Evolutionary conservation across 176 grass and related monocot species (phyloP).

Genomic region (Poa pratensis): DNA sequence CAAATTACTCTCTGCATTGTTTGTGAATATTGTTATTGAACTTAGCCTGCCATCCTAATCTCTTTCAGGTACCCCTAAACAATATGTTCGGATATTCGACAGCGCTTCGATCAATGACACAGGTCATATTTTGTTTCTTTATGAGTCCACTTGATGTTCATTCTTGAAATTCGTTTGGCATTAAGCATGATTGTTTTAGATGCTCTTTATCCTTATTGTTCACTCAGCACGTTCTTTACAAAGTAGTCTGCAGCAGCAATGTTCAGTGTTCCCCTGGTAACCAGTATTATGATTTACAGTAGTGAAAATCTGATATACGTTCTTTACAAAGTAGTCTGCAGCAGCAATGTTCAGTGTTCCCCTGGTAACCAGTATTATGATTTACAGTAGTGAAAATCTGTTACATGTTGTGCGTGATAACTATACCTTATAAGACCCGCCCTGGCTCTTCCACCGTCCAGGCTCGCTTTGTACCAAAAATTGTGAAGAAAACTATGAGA

Average conservation of each 20-base stretch:
- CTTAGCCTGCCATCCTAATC: background rate
- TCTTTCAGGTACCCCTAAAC: slow-evolving; percentile 89
- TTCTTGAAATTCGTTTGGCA: background rate
- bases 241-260: background rate
- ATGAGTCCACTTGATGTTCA: background rate
- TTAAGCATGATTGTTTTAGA: background rate
- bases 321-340: background rate
- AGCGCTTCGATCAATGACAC: slow-evolving; percentile 87
- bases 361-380: slow-evolving; percentile 1
- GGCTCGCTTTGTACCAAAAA: background rate
- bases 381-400: background rate
- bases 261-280: background rate
- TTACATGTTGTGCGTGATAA: background rate
- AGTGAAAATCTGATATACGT: background rate
- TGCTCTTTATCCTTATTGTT: background rate
- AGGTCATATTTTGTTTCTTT: slow-evolving; percentile 53
- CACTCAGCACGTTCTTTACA: background rate
- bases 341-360: background rate
- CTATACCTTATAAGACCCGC: background rate
- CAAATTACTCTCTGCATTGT: background rate
- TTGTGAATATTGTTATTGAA: slow-evolving; percentile 2
- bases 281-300: background rate
- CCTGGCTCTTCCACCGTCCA: too few relatives aligned
- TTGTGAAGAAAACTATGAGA: background rate
- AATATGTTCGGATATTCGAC: slow-evolving; percentile 99